Base-by-base conservation (phyloP, 352 stramenopile species). In the Pythium guiyangense region DNA sequence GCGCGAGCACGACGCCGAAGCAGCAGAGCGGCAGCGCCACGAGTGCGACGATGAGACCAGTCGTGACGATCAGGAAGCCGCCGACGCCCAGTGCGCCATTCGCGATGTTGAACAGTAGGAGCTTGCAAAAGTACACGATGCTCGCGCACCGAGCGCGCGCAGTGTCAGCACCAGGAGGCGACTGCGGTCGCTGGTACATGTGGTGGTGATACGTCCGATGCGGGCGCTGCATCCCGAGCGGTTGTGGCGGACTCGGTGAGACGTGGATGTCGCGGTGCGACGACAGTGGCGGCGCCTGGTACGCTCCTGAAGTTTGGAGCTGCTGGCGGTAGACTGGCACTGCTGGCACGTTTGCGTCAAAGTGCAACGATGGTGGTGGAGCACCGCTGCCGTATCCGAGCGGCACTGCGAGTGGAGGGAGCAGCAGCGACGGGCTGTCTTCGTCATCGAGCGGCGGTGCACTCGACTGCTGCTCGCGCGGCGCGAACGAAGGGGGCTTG, bases 21-120 rank as follows among this genome's bases (percentile, higher is more conserved):
- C 75, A 73, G 29, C 76, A 87, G 14, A 87, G 51, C n/a, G 77
- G 76, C 25, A 90, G 67, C 46, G 69, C 61, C 45, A 69, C 31
- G 22, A 79, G 43, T 11, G 66, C 42, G 31, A 83, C 31, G 31
- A 37, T 10, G 4, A 37, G 31, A 37, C 34, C 31, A 12, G 31
- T 37, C 6, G 31, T 55, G 25, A 61, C 55, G n/a, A 55, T 11
- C 8, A 17, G 2, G 27, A 61, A 61, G 47, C 55, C 55, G 26
- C n/a, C 55, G 18, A 61, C 3, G 26, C 55, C 46, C 20, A 72
- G 46, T 12, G 51, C 44, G 39, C 39, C 46, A 25, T 73, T 67
- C 42, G 43, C 49, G 15, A 56, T 50, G 37, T 70, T 62, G 62
- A 67, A 73, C 9, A 56, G 25, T 40, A 66, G 12, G 22, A 68